Conservation (phyloP, 331 rosid genomes). For the Prunus yedoensis region DNA sequence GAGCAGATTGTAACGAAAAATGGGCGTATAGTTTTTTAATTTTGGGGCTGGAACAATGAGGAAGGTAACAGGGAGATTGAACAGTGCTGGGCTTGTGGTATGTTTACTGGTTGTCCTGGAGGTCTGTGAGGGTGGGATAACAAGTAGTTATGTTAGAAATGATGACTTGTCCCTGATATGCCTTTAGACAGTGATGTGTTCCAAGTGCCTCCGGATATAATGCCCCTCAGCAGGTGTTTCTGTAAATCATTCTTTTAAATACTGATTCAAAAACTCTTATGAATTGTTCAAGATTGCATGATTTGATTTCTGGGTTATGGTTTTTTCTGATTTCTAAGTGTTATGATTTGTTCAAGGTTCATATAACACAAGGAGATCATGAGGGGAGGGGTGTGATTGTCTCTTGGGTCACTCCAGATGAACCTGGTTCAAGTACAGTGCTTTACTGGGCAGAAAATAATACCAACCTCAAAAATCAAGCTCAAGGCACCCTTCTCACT, state of each 20-base stretch:
- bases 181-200: slow-evolving; percentile 66
- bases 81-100: slow-evolving; percentile 2
- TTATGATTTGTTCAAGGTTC: slow-evolving; percentile 40
- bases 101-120: slow-evolving; percentile 17
- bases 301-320: neutral
- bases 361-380: slow-evolving; percentile 54
- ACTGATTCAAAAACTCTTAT: neutral
- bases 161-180: slow-evolving; percentile 51
- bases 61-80: neutral
- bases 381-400: slow-evolving; percentile 51
- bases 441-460: slow-evolving; percentile 47
- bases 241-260: neutral
- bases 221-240: slow-evolving; percentile 50
- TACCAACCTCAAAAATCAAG: slow-evolving; percentile 20
- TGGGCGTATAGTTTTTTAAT: no score
- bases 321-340: neutral
- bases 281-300: neutral
- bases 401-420: slow-evolving; percentile 52
- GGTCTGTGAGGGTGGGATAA: slow-evolving; percentile 40
- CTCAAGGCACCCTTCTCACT: slow-evolving; percentile 37
- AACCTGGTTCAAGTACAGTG: slow-evolving; percentile 48
- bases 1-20: no score
- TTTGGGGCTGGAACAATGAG: neutral
- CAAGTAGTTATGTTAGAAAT: slow-evolving; percentile 43
- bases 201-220: slow-evolving; percentile 43